Percentiles rank a stretch among this genome's conserved stretches.
These are phyloP conservation scores for Eutrema heterophyllum DNA, from an alignment of 345 rosid genomes.

Conservation along the genomic window DNA sequence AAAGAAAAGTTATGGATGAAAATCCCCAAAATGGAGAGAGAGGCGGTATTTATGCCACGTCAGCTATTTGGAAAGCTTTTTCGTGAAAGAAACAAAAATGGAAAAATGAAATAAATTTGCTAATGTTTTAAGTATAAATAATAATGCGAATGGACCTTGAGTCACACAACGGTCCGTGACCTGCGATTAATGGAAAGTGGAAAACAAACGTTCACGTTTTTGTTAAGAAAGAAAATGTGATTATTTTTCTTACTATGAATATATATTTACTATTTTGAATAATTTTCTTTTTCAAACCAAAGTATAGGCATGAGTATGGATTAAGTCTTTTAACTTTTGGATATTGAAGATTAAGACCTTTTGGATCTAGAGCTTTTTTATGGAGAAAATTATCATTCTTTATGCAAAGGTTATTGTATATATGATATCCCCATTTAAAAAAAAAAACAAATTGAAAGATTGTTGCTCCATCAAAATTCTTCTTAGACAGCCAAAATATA, in stretches of 20 bases:
- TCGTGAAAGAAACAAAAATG: neutral
- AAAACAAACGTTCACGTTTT: neutral
- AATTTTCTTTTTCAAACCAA: neutral
- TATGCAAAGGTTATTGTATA: too few relatives aligned
- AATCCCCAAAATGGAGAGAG: conserved; percentile 9
- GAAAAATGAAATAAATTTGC: neutral
- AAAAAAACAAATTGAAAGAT: too few relatives aligned
- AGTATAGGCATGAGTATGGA: neutral
- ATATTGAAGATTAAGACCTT: too few relatives aligned
- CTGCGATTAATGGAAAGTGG: neutral
- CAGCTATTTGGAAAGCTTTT: neutral
- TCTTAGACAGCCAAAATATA: neutral
- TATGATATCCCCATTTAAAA: too few relatives aligned
- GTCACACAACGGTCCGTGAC: neutral
- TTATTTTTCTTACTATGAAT: neutral
- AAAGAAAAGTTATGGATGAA: conserved; percentile 17
- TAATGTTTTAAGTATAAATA: neutral
- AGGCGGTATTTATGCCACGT: conserved; percentile 23
- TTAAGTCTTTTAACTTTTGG: too few relatives aligned
- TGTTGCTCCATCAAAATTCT: neutral
- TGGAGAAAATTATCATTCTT: too few relatives aligned
- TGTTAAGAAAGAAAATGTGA: neutral
- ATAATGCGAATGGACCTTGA: neutral
- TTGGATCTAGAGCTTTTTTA: too few relatives aligned
- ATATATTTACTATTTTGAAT: conserved; percentile 2